Percentiles rank a stretch among this genome's conserved stretches.
These are phyloP conservation scores for Thalassiosira mediterranea DNA, from an alignment of 352 stramenopile genomes.

Conservation along the genomic window DNA sequence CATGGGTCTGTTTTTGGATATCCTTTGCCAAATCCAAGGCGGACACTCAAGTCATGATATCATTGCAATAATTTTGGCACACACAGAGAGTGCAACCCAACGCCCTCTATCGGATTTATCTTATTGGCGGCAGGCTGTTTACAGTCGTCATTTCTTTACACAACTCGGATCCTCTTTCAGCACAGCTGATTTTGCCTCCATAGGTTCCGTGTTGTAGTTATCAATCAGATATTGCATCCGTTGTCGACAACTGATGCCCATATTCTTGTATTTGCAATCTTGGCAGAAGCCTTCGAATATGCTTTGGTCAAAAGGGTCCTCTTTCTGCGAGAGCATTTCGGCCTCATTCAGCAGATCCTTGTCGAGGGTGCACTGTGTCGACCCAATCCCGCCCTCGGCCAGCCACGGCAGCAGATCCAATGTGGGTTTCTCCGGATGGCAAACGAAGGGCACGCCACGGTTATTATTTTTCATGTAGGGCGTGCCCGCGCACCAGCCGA, in stretches of 20 bases:
- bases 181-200: constrained; percentile 23
- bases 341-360: background rate
- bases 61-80: too few relatives aligned
- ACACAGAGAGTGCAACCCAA: too few relatives aligned
- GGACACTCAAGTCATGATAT: too few relatives aligned
- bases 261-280: constrained; percentile 27
- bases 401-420: constrained; percentile 60
- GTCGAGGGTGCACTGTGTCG: constrained; percentile 22
- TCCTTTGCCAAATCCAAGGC: too few relatives aligned
- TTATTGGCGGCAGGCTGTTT: too few relatives aligned
- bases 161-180: constrained; percentile 36
- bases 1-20: too few relatives aligned
- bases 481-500: constrained; percentile 80
- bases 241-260: constrained; percentile 8
- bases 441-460: constrained; percentile 43
- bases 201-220: constrained; percentile 18
- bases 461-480: constrained; percentile 35
- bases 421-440: constrained; percentile 45
- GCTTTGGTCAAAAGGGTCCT: constrained; percentile 1
- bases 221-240: constrained; percentile 38
- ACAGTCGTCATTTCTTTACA: constrained; percentile 14
- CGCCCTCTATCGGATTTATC: too few relatives aligned
- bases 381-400: constrained; percentile 41
- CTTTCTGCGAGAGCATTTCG: constrained; percentile 4
- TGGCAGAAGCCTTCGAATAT: constrained; percentile 16